phyloP scores from a whole-genome alignment of 176 grass and related monocot genomes.

The Oryza meyeriana region DNA sequence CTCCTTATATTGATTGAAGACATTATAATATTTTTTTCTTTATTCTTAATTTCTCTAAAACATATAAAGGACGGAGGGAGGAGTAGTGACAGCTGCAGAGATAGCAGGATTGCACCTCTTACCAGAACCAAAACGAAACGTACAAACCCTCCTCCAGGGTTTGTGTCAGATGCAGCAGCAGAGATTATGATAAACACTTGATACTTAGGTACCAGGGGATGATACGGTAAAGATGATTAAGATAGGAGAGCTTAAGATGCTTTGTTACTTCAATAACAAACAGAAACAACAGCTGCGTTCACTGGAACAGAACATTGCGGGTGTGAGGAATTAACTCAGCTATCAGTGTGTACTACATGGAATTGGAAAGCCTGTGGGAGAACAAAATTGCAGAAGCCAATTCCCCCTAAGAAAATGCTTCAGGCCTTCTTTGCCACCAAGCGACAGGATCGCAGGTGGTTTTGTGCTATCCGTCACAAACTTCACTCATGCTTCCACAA shows the following conservation, averaged over 20 bases:
- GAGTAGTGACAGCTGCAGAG: background rate
- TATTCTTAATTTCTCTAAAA: too few species aligned
- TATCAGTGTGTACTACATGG: background rate
- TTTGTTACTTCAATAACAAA: background rate
- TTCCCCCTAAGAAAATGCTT: background rate
- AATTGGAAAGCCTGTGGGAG: background rate
- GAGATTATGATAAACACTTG: background rate
- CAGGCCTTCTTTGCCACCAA: background rate
- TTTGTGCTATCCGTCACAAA: slow-evolving; percentile 6
- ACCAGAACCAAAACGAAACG: background rate
- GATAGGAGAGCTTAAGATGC: background rate
- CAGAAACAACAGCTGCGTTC: background rate
- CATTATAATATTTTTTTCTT: too few species aligned
- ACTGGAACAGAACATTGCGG: background rate
- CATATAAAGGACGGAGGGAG: too few species aligned
- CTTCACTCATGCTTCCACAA: slow-evolving; percentile 62
- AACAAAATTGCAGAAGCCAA: slow-evolving; percentile 20
- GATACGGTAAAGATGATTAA: background rate
- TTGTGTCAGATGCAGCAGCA: background rate
- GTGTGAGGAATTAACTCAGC: background rate
- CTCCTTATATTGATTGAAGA: too few species aligned
- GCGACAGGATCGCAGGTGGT: background rate
- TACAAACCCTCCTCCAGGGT: background rate
- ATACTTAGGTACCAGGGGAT: too few species aligned
- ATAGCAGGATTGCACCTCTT: slow-evolving; percentile 5